These are phyloP conservation scores for Diutina sp. DNA, from an alignment of 1,139 yeast species.

Conservation along the genomic window DNA sequence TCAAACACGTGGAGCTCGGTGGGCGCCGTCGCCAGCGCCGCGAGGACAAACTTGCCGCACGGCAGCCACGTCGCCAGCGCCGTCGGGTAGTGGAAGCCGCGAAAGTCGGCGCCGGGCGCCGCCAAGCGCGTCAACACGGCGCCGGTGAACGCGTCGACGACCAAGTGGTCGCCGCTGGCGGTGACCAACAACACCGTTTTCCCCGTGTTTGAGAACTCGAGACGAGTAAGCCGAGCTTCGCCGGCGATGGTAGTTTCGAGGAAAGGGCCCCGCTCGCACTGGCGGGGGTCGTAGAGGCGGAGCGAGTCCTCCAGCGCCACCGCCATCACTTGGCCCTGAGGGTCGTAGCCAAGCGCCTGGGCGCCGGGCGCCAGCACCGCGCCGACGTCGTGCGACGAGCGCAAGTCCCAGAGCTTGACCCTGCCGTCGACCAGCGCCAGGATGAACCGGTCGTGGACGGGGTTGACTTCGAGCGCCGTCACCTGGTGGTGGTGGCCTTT, in stretches of 20 bases:
- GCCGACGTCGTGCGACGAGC: constrained; percentile 52
- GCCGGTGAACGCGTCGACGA: constrained; percentile 68
- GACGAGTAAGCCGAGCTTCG: constrained; percentile 28
- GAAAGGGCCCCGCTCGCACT: constrained; percentile 46
- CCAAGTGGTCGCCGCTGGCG: constrained; percentile 35
- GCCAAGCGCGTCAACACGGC: constrained; percentile 38
- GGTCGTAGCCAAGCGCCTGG: constrained; percentile 58
- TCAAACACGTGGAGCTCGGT: constrained; percentile 41
- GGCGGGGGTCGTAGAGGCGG: constrained; percentile 47
- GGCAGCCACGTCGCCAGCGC: constrained; percentile 66
- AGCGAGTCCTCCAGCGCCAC: constrained; percentile 43
- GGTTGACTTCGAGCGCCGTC: constrained; percentile 59
- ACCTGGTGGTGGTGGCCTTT: constrained; percentile 77
- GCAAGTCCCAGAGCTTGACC: constrained; percentile 77
- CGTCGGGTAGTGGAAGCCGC: constrained; percentile 31
- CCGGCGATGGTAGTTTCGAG: constrained; percentile 18
- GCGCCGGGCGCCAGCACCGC: constrained; percentile 47
- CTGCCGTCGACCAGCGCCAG: constrained; percentile 69
- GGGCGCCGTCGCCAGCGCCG: constrained; percentile 31
- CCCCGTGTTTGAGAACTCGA: constrained; percentile 81
- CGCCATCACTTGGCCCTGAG: constrained; percentile 73
- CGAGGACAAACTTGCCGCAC: constrained; percentile 63
- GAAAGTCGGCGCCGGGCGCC: constrained; percentile 6
- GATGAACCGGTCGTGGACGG: constrained; percentile 53
- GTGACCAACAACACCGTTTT: constrained; percentile 60